A percentile compares a stretch with the other conserved stretches of the same genome.
Conservation (phyloP, 495 filamentous ascomycete genomes). For the Aspergillus wentii region DNA sequence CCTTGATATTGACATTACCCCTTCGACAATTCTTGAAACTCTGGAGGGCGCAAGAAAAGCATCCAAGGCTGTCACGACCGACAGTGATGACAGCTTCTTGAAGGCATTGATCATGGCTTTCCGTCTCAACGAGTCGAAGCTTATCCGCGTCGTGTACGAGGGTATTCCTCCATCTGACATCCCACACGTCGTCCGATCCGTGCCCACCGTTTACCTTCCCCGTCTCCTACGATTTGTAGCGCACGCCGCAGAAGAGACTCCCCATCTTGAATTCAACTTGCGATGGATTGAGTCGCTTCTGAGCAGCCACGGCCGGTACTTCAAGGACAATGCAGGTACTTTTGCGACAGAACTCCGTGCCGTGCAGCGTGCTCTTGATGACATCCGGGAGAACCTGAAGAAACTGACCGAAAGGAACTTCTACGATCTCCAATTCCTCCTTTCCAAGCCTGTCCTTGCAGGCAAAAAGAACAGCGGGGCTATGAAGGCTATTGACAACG, state of each 20-base stretch:
- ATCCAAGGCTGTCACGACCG: slow-evolving; percentile 19
- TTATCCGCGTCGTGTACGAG: slow-evolving; percentile 83
- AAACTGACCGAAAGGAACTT: slow-evolving; percentile 79
- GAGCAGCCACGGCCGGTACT: slow-evolving; percentile 72
- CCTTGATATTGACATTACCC: slow-evolving; percentile 87
- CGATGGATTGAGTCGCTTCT: slow-evolving; percentile 87
- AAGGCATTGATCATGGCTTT: slow-evolving; percentile 96
- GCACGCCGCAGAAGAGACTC: slow-evolving; percentile 78
- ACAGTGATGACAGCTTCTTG: slow-evolving; percentile 68
- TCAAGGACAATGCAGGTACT: slow-evolving; percentile 70
- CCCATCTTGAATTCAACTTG: slow-evolving; percentile 90
- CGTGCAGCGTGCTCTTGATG: slow-evolving; percentile 68
- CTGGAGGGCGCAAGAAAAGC: slow-evolving; percentile 48
- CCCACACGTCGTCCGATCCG: slow-evolving; percentile 65
- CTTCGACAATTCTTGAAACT: slow-evolving; percentile 68
- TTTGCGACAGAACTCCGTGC: slow-evolving; percentile 77
- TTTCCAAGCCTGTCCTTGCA: slow-evolving; percentile 39
- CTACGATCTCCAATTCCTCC: slow-evolving; percentile 79
- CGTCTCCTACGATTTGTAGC: slow-evolving; percentile 81
- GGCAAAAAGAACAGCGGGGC: slow-evolving; percentile 25
- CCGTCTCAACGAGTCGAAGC: slow-evolving; percentile 73
- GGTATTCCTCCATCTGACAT: slow-evolving; percentile 73
- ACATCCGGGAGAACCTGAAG: slow-evolving; percentile 70
- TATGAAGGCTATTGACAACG: slow-evolving; percentile 23
- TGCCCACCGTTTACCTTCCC: slow-evolving; percentile 83